Base-by-base conservation (phyloP, 2,329 filamentous ascomycete species). In the Dissoconium aciculare region DNA sequence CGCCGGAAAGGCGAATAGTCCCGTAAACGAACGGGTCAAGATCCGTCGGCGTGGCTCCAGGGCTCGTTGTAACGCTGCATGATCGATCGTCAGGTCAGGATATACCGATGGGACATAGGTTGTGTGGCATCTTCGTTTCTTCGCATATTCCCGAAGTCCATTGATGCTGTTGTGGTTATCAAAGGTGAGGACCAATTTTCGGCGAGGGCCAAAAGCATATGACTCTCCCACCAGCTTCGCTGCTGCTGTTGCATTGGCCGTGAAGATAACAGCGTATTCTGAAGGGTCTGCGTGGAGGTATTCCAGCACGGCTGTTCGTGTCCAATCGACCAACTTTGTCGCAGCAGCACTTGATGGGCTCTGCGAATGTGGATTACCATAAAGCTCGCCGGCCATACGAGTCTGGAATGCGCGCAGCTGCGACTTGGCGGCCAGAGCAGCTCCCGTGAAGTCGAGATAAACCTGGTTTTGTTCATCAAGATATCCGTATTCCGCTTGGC, bases 181-280 rank as follows among this genome's bases (percentile, higher is more conserved):
- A 53, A 84, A 92, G 51, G 68, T 66, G 45, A 87, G 91, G 0
- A 81, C 81, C 10, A 6, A 5, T n/a, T 16, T 11, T n/a, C 11
- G 8, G 4, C 4, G 16, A 32, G 35, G 24, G 36, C 35, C 25
- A 16, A 28, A 28, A 6, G 27, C 8, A 12, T 28, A 32, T 41
- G 41, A 73, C 35, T 94, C 87, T 30, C 71, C 67, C 3, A 91
- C 78, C 9, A 93, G 59, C 54, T 94, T 94, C 45, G 92, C 76
- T 5, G 75, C 84, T 2, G 83, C 83, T 0, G 85, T 93, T 11
- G 85, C 79, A 54, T 94, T 94, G 17, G 83, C 74, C 15, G 89
- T 81, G 51, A 94, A 94, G 1, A 93, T 70, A 3, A 94, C 57
- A 44, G 93, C 84, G 44, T 85, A 94, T 3, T 82, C 67, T 10